Base-by-base conservation (phyloP, 495 filamentous ascomycete genomes). In the Xylaria grammica region DNA sequence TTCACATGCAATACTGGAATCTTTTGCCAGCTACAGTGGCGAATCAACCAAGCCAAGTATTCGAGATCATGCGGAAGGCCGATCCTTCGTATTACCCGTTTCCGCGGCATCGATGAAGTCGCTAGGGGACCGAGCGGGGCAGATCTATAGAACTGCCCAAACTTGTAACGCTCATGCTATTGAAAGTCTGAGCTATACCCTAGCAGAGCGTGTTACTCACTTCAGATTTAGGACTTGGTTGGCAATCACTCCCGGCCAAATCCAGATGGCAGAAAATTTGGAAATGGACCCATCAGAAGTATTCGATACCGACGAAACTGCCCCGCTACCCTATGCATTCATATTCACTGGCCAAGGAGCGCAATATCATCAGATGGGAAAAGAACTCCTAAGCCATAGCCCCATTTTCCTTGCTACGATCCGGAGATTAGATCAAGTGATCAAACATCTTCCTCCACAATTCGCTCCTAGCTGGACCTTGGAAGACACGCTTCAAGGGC, bases 351-450 rank as follows among this genome's bases (percentile, higher is more conserved):
- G 78, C 7, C 78, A 79, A 60, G 78, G 78, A 19, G 77, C 78
- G 19, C 80, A 85, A 60, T 87, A 81, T 76, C 30, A 71, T 26
- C 77, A 74, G 10, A 87, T 87, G 84, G 84, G 80, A 0, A 76
- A 78, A 4, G 82, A 83, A 65, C 76, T 86, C 0, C 60, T 82
- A 8, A 30, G 40, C 0, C 63, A 69, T 0, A 81, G 77, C 36
- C 72, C 74, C 4, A 53, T 69, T 1, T 80, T 77, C 32, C 8
- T 42, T 4, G 19, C 68, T 7, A 67, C 67, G 20, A 76, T 84
- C 38, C 29, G 66, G 1, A 58, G 68, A 0, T 67, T 75, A 26
- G 79, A 82, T 34, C 46, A 36, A 19, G 65, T 64, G 27, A 66
- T 84, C 13, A 52, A 61, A 20, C 17, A 20, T 15, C 62, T 70